Percentiles rank a stretch among this genome's conserved stretches.
Evolutionary conservation across 2,329 filamentous ascomycete genomes (phyloP).

Genomic region (Scopulariopsis brevicaulis): DNA sequence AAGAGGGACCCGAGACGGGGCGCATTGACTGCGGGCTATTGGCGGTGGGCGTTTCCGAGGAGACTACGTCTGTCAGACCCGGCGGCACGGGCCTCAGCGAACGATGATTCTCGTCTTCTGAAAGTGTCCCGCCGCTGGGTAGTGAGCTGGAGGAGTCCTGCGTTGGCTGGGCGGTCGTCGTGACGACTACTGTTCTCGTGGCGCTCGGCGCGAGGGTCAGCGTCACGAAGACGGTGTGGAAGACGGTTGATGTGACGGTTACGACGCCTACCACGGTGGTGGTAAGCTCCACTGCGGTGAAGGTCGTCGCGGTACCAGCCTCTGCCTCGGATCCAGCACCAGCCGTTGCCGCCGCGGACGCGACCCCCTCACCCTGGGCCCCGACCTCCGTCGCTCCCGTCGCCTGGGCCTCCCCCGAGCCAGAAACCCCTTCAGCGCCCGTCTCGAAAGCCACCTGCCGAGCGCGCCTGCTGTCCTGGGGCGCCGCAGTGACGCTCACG

Average conservation of each 20-base stretch:
- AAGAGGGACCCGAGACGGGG: slow-evolving; percentile 3
- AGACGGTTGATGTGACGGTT: slow-evolving; percentile 3
- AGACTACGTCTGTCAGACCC: not conserved
- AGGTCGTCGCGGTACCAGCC: not conserved
- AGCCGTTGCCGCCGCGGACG: not conserved
- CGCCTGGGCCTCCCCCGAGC: not conserved
- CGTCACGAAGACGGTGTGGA: slow-evolving; percentile 8
- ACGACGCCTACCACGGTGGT: slow-evolving; percentile 4
- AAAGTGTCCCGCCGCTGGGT: not conserved
- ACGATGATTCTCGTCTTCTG: not conserved
- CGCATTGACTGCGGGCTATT: slow-evolving; percentile 1
- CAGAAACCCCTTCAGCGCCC: not conserved
- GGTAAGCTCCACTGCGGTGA: not conserved
- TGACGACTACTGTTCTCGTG: slow-evolving; percentile 7
- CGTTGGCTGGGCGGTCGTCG: not conserved
- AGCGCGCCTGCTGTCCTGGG: slow-evolving; percentile 3
- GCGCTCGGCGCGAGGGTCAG: slow-evolving; percentile 7
- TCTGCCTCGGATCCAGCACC: not conserved
- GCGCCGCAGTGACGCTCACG: slow-evolving; percentile 11
- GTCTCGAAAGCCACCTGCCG: slow-evolving; percentile 1
- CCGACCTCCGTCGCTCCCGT: not conserved
- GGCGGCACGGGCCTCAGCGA: not conserved
- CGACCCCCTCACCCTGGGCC: not conserved
- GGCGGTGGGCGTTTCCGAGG: not conserved
- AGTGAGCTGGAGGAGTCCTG: not conserved